Base-by-base conservation (phyloP, 2,329 filamentous ascomycete genomes). In the Hypoxylon sp. region DNA sequence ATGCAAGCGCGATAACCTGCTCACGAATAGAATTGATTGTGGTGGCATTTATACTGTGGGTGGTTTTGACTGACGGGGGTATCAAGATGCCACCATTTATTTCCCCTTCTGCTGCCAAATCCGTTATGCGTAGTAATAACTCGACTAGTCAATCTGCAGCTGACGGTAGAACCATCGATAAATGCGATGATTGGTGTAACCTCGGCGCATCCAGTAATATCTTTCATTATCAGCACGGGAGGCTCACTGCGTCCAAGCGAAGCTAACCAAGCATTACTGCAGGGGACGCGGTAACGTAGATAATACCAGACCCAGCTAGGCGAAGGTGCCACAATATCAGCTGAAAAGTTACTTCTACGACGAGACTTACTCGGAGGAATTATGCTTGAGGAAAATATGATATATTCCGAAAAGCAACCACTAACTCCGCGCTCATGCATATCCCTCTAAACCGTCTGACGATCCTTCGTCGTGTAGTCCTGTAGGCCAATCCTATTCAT, bases 381-480 rank as follows among this genome's bases (percentile, higher is more conserved):
- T 31, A 60, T 55, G 42, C 63, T 59, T 51, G 35, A 48, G 53
- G 19, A 50, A 59, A 61, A 50, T 53, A 39, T 59, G 50, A 53
- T 70, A 74, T 74, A 71, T 71, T 71, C 72, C 70, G 57, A 69
- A 67, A 71, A 73, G 65, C 66, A 73, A 66, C 64, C 69, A 70
- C 67, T 63, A 67, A 77, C 75, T 74, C 75, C 75, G 53, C 64
- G 75, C 72, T 76, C 67, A 72, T 76, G 75, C 67, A 81, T 54
- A 61, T 77, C 77, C 47, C 80, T 75, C 60, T 75, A 58, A 47
- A 42, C 44, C 33, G 19, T 59, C 55, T 60, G 47, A 52, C 37
- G 53, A 58, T 79, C 57, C 44, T n/a, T 65, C 63, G 22, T 42
- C 46, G 33, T 42, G 55, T 42, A 50, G 52, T 61, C 62, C 17